phyloP scores from a whole-genome alignment of 2,329 filamentous ascomycete genomes.

The Chaetomium sp. region DNA sequence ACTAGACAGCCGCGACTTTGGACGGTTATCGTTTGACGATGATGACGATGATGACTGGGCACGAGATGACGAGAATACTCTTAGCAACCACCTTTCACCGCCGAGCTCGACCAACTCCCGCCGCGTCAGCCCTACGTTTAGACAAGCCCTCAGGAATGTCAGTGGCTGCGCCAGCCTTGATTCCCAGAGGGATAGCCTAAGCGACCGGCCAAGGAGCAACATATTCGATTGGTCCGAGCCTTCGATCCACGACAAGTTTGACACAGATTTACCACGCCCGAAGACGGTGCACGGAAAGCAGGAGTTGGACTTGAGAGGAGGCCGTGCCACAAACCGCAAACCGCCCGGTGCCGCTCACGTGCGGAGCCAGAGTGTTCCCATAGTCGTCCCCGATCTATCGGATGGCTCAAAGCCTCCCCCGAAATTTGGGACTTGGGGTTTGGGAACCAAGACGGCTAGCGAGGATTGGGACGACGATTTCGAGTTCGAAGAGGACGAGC shows the following conservation, averaged over 20 bases:
- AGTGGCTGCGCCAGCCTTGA: conserved; percentile 51
- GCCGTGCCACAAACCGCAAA: conserved; percentile 67
- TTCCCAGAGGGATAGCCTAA: conserved; percentile 38
- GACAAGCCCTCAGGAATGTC: conserved; percentile 56
- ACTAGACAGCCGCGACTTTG: conserved; percentile 46
- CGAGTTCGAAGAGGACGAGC: conserved; percentile 62
- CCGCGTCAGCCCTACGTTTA: conserved; percentile 55
- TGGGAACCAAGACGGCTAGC: conserved; percentile 75
- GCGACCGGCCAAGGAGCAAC: conserved; percentile 63
- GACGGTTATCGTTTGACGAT: conserved; percentile 60
- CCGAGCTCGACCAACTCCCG: conserved; percentile 58
- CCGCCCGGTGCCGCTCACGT: conserved; percentile 70
- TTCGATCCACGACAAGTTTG: conserved; percentile 61
- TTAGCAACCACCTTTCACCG: conserved; percentile 60
- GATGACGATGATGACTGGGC: conserved; percentile 68
- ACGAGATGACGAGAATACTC: conserved; percentile 56
- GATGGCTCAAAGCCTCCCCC: conserved; percentile 57
- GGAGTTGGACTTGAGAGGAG: conserved; percentile 68
- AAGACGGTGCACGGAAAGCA: conserved; percentile 78
- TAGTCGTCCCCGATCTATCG: conserved; percentile 65
- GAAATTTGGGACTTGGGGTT: conserved; percentile 81
- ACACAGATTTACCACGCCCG: conserved; percentile 63
- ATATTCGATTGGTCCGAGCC: conserved; percentile 80
- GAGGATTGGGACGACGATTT: conserved; percentile 93
- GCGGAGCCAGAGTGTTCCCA: conserved; percentile 78